Base-by-base conservation (phyloP, 176 grass and related monocot species). In the Microstegium vimineum region DNA sequence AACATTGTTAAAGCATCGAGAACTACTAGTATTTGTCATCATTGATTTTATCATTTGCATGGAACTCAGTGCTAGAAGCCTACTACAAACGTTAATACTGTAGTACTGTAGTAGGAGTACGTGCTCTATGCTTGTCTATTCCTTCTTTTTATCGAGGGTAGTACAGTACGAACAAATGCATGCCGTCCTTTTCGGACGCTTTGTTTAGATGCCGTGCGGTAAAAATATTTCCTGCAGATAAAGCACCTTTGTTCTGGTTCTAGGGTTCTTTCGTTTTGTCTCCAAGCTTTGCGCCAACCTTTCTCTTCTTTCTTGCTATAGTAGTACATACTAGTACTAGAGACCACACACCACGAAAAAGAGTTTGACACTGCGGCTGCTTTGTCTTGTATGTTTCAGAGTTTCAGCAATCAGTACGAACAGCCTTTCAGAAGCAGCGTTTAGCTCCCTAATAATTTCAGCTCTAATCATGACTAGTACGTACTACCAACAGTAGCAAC, bases 331-430 rank as follows among this genome's bases (percentile, higher is more conserved):
- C 25, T 61, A 31, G 63, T 32, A 64, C 25, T 61, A 31, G 4
- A 10, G 12, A 22, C 52, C 52, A 10, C 34, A 10, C 34, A 62
- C 32, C n/a, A 67, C 27, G 35, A 60, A 7, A 79, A 79, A 37
- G 86, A 51, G 22, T 23, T 84, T 84, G 63, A 56, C 71, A 42
- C 11, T 62, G 60, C 59, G 15, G 49, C 42, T 28, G 71, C 45
- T 86, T 82, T 86, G 66, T 72, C 72, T 73, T 77, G 23, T 62
- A 59, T 31, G 31, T 65, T 81, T n/a, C 35, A 77, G 83, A 59
- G 15, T 77, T 81, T 34, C 57, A 77, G 71, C 45, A 59, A 35
- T 22, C 16, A 45, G 20, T 14, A 47, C 41, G 12, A 71, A 8
- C 38, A 45, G 23, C 25, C 69, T 61, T 31, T 17, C 54, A 38